Base-by-base conservation (phyloP, 768 basidiomycete genomes). In the Lentinus tigrinus region DNA sequence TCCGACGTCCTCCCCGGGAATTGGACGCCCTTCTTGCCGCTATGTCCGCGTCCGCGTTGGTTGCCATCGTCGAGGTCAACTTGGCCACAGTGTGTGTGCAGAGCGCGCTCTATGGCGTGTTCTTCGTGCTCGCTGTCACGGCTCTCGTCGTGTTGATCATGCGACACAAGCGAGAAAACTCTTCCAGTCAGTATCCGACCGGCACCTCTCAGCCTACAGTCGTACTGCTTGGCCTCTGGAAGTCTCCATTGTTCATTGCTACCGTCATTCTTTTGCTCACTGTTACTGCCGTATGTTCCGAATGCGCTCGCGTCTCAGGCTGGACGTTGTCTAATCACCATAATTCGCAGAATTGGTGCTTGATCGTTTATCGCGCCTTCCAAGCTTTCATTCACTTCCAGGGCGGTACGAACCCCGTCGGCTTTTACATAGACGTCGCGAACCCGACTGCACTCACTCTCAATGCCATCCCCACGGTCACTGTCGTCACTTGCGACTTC, bases 91-190 rank as follows among this genome's bases (percentile, higher is more conserved):
- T 47, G 2, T 51, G 42, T 28, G 36, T 58, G 11, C 50, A 58
- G 34, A 58, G 57, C 38, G 19, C 52, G 40, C 43, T 58, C 8
- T 52, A 52, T 36, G 57, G 57, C 36, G 21, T 52, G 21, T 58
- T 58, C 50, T 37, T 58, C 13, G 31, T 51, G 1, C 49, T 52
- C 27, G 27, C 50, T 9, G 42, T 19, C 42, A 36, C 28, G n/a
- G 46, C 51, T 1, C 23, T 58, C 27, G 26, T 16, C 6, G 47
- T 34, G 5, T 31, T 49, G 2, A 17, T 49, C 47, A 31, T 36
- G 17, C 47, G 47, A 3, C 17, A 49, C n/a, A 31, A 31, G 5
- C 14, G 21, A 19, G 47, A 49, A 10, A 19, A 11, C n/a, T n/a
- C n/a, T n/a, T n/a, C n/a, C n/a, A n/a, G n/a, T n/a, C n/a, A n/a